Base-by-base conservation (phyloP, 2,329 filamentous ascomycete genomes). In the Nemania sp. region DNA sequence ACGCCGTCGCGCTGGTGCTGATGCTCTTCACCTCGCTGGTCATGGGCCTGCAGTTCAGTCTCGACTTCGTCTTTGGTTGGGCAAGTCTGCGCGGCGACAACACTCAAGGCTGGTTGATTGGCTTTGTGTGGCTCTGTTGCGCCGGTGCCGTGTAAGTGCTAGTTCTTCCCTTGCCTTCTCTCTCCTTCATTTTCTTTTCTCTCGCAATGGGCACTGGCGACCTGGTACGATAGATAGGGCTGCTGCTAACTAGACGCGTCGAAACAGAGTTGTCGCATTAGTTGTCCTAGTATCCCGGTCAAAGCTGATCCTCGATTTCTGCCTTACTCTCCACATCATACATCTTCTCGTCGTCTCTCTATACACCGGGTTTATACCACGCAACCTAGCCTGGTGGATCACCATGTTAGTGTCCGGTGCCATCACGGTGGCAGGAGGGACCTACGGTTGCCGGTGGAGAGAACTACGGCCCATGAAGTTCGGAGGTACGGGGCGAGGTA, bases 301-400 rank as follows among this genome's bases (percentile, higher is more conserved):
- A 42, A 97, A 97, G 72, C 88, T 97, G 56, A 89, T 97, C 45
- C 91, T 91, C 62, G 94, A 99, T 74, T 99, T 97, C 71, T 90
- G 91, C 26, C 77, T 97, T 20, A 96, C 93, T 2, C 82, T 97
- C 15, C 91, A 96, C 75, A 82, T 89, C 70, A 77, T 96, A 36
- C 90, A 96, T 70, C 81, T 96, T 48, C 60, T 94, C 65, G 72
- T 90, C 65, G 89, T 90, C 23, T 86, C 86, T 17, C 70, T 96
- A 28, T 96, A 96, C 73, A 87, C 89, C 3, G 84, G 85, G 65
- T 80, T 83, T 8, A 69, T 97, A 23, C 94, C 94, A 1, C 79
- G 81, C 8, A 86, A 93, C 70, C 74, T 84, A 60, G 87, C 95
- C 65, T 99, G 94, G 94, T 99, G 94, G 93, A 76, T 75, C 52